phyloP scores from a whole-genome alignment of 1,139 yeast genomes.

The Magnusiomyces sp. region DNA sequence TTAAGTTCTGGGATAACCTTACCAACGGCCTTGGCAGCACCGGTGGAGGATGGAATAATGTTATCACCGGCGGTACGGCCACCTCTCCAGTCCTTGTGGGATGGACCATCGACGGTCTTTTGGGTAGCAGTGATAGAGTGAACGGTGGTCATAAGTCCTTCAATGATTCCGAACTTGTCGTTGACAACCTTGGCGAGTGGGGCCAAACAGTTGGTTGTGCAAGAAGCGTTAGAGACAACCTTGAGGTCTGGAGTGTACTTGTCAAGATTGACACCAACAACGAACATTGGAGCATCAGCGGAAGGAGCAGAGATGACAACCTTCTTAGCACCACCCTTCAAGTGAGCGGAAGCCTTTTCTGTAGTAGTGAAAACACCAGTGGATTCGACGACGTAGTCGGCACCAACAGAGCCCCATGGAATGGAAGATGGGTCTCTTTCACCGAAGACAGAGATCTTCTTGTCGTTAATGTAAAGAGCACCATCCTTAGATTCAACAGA shows the following conservation, averaged over 20 bases:
- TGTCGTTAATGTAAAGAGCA: constrained; percentile 56
- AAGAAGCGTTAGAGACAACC: constrained; percentile 78
- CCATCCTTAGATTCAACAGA: constrained; percentile 53
- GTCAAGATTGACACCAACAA: constrained; percentile 72
- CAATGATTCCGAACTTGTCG: constrained; percentile 73
- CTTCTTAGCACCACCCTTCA: constrained; percentile 84
- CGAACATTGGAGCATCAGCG: constrained; percentile 83
- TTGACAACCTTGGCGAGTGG: constrained; percentile 79
- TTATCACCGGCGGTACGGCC: constrained; percentile 88
- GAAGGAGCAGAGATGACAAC: constrained; percentile 86
- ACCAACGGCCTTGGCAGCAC: constrained; percentile 92
- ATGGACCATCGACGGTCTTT: constrained; percentile 87
- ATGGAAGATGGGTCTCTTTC: constrained; percentile 72
- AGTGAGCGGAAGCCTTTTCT: constrained; percentile 73
- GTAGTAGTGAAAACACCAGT: constrained; percentile 80
- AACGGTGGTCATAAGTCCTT: constrained; percentile 86
- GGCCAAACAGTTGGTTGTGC: constrained; percentile 88
- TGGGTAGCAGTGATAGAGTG: constrained; percentile 89
- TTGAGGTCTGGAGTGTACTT: constrained; percentile 61
- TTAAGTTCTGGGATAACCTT: constrained; percentile 80
- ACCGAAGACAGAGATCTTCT: constrained; percentile 58
- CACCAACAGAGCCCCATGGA: constrained; percentile 77
- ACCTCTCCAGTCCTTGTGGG: constrained; percentile 93
- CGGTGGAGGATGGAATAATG: constrained; percentile 85
- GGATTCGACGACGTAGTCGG: constrained; percentile 76